Base-by-base conservation (phyloP, 805 yeast species). In the Isabelozyma gotoi region DNA sequence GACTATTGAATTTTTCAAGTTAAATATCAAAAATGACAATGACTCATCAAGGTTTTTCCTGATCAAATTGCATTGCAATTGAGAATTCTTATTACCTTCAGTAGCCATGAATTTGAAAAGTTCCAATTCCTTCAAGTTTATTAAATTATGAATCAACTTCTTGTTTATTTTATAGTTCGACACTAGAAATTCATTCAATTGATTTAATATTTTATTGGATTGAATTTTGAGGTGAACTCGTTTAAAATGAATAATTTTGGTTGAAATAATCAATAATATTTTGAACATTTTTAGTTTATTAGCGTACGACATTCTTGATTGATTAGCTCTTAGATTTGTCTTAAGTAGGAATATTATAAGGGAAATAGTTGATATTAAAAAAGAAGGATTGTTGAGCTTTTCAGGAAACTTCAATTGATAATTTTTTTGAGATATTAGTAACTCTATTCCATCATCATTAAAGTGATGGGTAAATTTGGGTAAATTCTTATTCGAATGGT, bases 81-180 rank as follows among this genome's bases (percentile, higher is more conserved):
- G 35, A 19, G 45, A 40, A 29, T 46, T 47, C 7, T 16, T 6
- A 34, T 34, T n/a, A 12, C 18, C 7, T 7, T 12, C 27, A 7
- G 19, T 7, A n/a, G 46, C 36, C 33, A 40, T 34, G 27, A 48
- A 47, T 16, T 55, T 46, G 43, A 59, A 66, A 21, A 67, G 39
- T 19, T 63, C 63, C 35, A 51, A 31, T 44, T 68, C 71, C 41
- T 68, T 69, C 27, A 66, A 48, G 17, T 52, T 46, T 2, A 71
- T 56, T 33, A 71, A 47, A 41, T 53, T 59, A n/a, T 52, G 41
- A 5, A 72, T 70, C 20, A 71, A 45, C 34, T 57, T 59, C 46
- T 67, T 68, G 53, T 71, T 72, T 12, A 69, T 52, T 36, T 53
- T 59, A 49, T 67, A 71, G 46, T 67, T 71, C 7, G 52, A 36